Evolutionary conservation across 2,329 filamentous ascomycete genomes (phyloP).

Genomic region (Penicillium hesseltinei): DNA sequence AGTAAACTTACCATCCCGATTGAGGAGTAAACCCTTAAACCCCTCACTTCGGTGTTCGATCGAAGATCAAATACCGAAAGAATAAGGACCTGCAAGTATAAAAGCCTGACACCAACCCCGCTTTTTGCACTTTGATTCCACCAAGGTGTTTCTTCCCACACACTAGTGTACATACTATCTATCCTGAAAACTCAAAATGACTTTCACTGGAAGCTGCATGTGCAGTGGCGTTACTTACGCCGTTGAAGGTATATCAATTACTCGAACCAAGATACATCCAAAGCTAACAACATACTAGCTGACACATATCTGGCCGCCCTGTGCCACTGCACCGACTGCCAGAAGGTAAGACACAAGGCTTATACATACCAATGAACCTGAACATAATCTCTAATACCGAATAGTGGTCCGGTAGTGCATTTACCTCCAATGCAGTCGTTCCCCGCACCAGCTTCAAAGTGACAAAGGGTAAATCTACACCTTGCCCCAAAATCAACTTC

Average conservation of each 20-base stretch:
- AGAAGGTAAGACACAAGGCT: no score
- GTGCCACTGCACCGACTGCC: no score
- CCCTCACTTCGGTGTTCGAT: conserved; percentile 4
- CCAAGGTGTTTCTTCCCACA: conserved; percentile 15
- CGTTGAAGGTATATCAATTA: conserved; percentile 23
- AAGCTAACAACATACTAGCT: neutral
- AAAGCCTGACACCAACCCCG: neutral
- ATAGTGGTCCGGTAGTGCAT: no score
- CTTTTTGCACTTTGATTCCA: conserved; percentile 16
- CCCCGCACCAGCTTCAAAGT: no score
- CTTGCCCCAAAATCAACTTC: no score
- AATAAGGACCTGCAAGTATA: conserved; percentile 6
- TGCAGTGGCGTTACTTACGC: conserved; percentile 34
- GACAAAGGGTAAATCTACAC: no score
- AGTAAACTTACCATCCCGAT: neutral
- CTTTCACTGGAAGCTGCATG: conserved; percentile 35
- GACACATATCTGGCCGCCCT: no score
- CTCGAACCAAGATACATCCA: neutral
- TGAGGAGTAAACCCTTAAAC: neutral
- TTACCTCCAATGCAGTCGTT: no score
- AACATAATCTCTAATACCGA: no score
- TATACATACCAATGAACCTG: no score
- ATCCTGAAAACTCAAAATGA: conserved; percentile 21
- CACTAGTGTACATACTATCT: neutral
- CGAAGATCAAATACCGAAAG: conserved; percentile 4